These are phyloP conservation scores for Hymenoscyphus repandus DNA, from an alignment of 2,329 filamentous ascomycete species.

Conservation along the genomic window DNA sequence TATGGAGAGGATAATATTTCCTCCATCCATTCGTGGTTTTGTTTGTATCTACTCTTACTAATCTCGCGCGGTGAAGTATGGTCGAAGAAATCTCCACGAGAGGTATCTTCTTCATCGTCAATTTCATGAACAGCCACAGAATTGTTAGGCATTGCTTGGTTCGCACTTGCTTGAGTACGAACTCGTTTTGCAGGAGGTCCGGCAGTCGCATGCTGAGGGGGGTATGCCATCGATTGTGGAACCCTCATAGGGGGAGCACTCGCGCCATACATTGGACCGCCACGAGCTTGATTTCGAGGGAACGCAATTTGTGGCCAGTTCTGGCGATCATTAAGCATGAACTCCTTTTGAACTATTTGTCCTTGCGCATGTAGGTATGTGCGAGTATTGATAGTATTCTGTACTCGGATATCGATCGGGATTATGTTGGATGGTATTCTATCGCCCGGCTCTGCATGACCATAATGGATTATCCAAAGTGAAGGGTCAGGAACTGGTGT, in stretches of 20 bases:
- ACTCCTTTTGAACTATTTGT: conserved; percentile 83
- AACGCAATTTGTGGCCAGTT: conserved; percentile 86
- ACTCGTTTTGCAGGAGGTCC: conserved; percentile 52
- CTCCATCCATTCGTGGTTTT: conserved; percentile 99
- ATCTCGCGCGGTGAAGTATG: conserved; percentile 85
- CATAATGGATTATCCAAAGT: conserved; percentile 90
- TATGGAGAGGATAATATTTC: conserved; percentile 92
- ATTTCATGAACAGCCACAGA: conserved; percentile 29
- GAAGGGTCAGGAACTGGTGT: conserved; percentile 70
- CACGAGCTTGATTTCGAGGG: conserved; percentile 46
- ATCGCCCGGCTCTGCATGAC: conserved; percentile 67
- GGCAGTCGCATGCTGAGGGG: conserved; percentile 40
- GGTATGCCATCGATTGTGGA: conserved; percentile 57
- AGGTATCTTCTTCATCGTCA: conserved; percentile 90
- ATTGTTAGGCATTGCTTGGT: conserved; percentile 15
- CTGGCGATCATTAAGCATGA: conserved; percentile 83
- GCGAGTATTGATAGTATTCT: conserved; percentile 55
- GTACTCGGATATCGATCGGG: conserved; percentile 56
- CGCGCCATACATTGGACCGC: conserved; percentile 23
- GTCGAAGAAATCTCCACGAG: conserved; percentile 84
- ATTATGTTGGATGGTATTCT: conserved; percentile 66
- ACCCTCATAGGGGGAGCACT: conserved; percentile 24
- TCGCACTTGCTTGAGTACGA: conserved; percentile 22
- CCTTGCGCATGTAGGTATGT: conserved; percentile 67
- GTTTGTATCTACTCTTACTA: conserved; percentile 78